Percentiles rank a stretch among this genome's conserved stretches.
These are phyloP conservation scores for Pilobolus umbonatus DNA, from an alignment of 192 early-diverging fungal genomes.

Conservation along the genomic window DNA sequence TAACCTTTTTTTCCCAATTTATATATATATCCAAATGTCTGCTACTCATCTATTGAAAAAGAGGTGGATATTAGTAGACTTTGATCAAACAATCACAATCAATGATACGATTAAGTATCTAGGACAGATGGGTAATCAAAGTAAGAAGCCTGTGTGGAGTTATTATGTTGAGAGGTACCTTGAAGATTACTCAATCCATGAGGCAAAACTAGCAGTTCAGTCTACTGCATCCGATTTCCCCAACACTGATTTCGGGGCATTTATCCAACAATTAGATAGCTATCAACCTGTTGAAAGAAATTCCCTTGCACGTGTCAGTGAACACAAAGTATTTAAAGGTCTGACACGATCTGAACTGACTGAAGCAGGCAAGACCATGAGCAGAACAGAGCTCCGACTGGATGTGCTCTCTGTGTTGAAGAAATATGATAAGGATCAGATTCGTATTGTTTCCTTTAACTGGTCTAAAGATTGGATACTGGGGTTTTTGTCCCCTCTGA, in stretches of 20 bases:
- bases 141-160: background rate
- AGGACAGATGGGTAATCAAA: background rate
- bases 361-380: background rate
- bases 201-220: background rate
- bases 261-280: background rate
- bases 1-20: too few relatives aligned
- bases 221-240: too few relatives aligned
- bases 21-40: too few relatives aligned
- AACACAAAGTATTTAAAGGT: conserved; percentile 9
- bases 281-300: conserved; percentile 1
- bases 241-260: background rate
- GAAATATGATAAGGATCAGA: background rate
- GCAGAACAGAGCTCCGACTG: background rate
- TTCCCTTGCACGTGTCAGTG: conserved; percentile 1
- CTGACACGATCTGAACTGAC: background rate
- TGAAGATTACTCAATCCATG: background rate
- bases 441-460: conserved; percentile 16
- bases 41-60: too few relatives aligned
- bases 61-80: conserved; percentile 14
- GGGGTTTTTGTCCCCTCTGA: conserved; percentile 1
- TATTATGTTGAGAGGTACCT: conserved; percentile 13
- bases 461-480: conserved; percentile 34
- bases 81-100: conserved; percentile 14
- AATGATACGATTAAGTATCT: conserved; percentile 8
- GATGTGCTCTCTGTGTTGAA: conserved; percentile 1